A percentile compares a stretch with the other conserved stretches of the same genome.
Evolutionary conservation across 192 early-diverging fungal genomes (phyloP).

Genomic region (Backusella macrospora): DNA sequence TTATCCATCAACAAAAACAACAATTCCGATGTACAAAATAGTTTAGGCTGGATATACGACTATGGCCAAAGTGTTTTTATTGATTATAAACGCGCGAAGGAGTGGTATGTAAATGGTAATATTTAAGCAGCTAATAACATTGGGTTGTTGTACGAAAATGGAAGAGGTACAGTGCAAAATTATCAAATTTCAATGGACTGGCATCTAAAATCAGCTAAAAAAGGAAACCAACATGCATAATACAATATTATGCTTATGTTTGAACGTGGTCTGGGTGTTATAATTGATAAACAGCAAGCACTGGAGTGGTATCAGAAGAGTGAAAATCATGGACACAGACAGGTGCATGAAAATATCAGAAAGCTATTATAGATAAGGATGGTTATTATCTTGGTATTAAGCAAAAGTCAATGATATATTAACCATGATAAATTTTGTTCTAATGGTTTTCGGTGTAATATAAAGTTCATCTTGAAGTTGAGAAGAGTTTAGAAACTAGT

Average conservation of each 20-base stretch:
- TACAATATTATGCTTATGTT: background rate
- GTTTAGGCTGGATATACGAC: background rate
- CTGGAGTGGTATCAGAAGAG: background rate
- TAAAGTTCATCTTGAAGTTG: background rate
- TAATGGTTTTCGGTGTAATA: background rate
- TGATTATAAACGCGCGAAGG: background rate
- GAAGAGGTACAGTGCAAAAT: background rate
- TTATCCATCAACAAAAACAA: background rate
- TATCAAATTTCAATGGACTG: background rate
- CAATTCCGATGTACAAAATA: background rate
- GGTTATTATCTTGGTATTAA: background rate
- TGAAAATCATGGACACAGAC: background rate
- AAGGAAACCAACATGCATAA: background rate
- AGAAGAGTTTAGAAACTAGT: background rate
- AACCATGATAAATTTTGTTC: background rate
- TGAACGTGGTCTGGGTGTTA: background rate
- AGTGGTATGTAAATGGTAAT: conserved; percentile 1
- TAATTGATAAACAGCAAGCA: background rate
- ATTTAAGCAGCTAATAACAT: conserved; percentile 6
- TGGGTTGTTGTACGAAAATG: background rate
- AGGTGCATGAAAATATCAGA: background rate
- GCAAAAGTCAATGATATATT: background rate
- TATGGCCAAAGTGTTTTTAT: background rate
- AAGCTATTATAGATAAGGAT: background rate
- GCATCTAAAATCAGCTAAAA: background rate